Conservation (phyloP, 257 asterid genomes). For the Solanum chilense region DNA sequence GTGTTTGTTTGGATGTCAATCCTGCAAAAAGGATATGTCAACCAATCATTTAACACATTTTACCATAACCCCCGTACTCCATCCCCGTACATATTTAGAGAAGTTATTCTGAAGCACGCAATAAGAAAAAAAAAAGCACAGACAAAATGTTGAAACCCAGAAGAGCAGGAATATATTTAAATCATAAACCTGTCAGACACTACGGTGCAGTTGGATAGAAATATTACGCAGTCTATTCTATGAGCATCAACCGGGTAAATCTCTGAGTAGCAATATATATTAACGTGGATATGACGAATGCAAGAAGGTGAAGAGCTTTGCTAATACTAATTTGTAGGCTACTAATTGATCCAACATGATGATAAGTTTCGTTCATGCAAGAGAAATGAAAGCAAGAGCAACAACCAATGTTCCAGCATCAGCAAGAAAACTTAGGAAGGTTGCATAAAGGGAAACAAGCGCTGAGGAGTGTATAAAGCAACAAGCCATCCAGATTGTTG, state of each 20-base stretch:
- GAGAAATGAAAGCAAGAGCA: not conserved
- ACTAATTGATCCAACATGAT: not conserved
- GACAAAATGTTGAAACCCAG: not conserved
- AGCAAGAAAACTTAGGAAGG: not conserved
- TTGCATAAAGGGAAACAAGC: not conserved
- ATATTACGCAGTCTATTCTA: not conserved
- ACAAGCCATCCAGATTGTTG: not conserved
- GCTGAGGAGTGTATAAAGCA: not conserved
- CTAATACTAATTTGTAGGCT: not conserved
- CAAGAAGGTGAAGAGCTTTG: not conserved
- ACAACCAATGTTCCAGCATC: not conserved
- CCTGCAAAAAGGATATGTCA: conserved; percentile 34
- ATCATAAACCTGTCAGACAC: not conserved
- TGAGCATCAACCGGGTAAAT: not conserved
- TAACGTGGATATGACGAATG: not conserved
- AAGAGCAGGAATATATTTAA: not conserved
- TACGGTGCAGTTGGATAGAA: not conserved
- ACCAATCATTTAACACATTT: not conserved
- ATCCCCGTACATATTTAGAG: not conserved
- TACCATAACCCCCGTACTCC: not conserved
- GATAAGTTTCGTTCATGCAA: not conserved
- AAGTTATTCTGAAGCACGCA: not conserved
- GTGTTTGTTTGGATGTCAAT: conserved; percentile 89
- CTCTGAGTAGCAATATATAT: not conserved
- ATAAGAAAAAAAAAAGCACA: not conserved